Evolutionary conservation across 176 grass and related monocot species (phyloP).

Genomic region (Carex pumila): DNA sequence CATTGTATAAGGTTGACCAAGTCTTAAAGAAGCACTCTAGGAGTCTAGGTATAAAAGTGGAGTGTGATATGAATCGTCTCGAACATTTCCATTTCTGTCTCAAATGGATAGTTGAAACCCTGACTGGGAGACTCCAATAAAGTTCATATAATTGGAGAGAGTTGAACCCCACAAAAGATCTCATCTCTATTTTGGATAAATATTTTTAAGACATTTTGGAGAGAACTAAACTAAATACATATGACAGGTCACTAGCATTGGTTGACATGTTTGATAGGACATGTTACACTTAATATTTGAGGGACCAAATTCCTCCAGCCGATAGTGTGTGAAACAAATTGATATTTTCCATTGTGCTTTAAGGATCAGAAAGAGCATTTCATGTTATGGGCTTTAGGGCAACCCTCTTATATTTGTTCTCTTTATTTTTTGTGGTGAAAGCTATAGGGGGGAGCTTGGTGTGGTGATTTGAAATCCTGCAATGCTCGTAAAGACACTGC

Average conservation of each 20-base stretch:
- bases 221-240: background rate
- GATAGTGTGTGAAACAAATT: background rate
- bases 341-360: background rate
- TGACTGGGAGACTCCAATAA: background rate
- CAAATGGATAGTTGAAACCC: too few relatives aligned
- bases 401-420: background rate
- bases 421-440: background rate
- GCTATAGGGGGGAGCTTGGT: constrained; percentile 64
- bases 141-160: background rate
- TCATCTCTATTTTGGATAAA: background rate
- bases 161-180: background rate
- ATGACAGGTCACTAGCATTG: background rate
- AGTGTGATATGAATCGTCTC: background rate
- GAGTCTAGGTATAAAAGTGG: background rate
- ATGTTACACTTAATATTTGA: background rate
- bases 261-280: background rate
- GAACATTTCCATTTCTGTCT: background rate
- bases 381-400: background rate
- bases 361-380: background rate
- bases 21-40: background rate
- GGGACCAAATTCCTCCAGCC: background rate
- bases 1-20: too few relatives aligned
- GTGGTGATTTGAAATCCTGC: constrained; percentile 32
- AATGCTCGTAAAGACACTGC: constrained; percentile 26
- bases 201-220: background rate